Base-by-base conservation (phyloP, 495 filamentous ascomycete genomes). In the Bacidia gigantensis region DNA sequence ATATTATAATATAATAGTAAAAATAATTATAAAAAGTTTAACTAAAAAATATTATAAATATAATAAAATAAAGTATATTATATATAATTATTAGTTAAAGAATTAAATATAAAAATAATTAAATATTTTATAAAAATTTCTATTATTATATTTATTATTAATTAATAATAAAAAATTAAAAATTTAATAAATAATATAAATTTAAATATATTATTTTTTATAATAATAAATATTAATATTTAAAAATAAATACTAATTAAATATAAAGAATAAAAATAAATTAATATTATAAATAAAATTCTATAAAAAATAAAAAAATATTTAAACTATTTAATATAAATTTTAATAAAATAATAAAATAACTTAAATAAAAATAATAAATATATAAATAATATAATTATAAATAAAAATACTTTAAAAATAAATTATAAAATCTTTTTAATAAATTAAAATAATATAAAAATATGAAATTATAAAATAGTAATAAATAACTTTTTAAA, bases 311-410 rank as follows among this genome's bases (percentile, higher is more conserved):
- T 35, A 35, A 7, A 49, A n/a, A n/a, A n/a, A n/a, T 3, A 12
- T 49, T 29, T 24, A 24, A 17, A 29, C 2, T 49, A 49, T 35
- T 1, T 49, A 25, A 49, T 46, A 12, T 56, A 55, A n/a, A n/a
- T n/a, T n/a, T n/a, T 32, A 54, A 46, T 38, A 35, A 35, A 35
- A 35, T 35, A 35, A 35, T 14, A 14, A 35, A 35, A 35, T 35
- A 35, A 14, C 29, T 5, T 35, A 35, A 35, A 7, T 35, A 35
- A 35, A 35, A 35, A 7, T 35, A 35, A 35, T 35, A 35, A 35
- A 35, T 35, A 5, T 35, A 35, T 5, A 35, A 35, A 35, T 35
- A 35, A 7, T 35, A 14, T 14, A 35, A 35, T 35, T 7, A 14
- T 14, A 35, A 35, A 35, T 35, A 7, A 35, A 7, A 35, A 35